Percentiles rank a stretch among this genome's conserved stretches.
Conservation (phyloP, 805 yeast species). For the Starmerella etchellsii region DNA sequence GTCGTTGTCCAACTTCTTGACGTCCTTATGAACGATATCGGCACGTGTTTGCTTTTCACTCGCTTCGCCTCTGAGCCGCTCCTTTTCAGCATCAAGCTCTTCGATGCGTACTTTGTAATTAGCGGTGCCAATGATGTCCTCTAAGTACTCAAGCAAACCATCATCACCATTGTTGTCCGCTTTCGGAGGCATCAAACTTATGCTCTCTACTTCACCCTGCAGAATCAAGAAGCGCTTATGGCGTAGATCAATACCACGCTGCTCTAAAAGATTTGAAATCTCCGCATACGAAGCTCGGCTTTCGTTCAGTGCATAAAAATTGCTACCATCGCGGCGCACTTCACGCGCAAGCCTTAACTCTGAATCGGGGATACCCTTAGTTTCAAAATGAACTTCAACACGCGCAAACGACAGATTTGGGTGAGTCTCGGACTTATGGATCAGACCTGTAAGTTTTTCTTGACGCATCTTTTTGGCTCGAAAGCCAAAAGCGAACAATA, state of each 20-base stretch:
- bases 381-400: constrained; percentile 75
- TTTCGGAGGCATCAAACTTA: constrained; percentile 97
- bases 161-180: constrained; percentile 88
- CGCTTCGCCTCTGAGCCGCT: constrained; percentile 66
- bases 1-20: constrained; percentile 44
- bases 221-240: constrained; percentile 88
- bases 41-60: constrained; percentile 69
- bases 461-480: constrained; percentile 96
- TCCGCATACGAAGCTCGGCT: constrained; percentile 58
- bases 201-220: constrained; percentile 97
- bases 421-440: constrained; percentile 72
- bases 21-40: constrained; percentile 66
- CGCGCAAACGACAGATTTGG: constrained; percentile 62
- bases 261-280: constrained; percentile 61
- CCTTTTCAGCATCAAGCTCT: constrained; percentile 44
- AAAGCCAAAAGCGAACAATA: constrained; percentile 93
- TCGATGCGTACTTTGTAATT: constrained; percentile 69
- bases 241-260: constrained; percentile 82
- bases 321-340: constrained; percentile 40
- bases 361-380: constrained; percentile 40
- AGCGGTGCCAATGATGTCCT: constrained; percentile 93
- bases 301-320: constrained; percentile 65
- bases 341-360: constrained; percentile 62
- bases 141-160: constrained; percentile 85
- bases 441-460: constrained; percentile 78